phyloP scores from a whole-genome alignment of 2,329 filamentous ascomycete genomes.

The Dactylellina sp. region DNA sequence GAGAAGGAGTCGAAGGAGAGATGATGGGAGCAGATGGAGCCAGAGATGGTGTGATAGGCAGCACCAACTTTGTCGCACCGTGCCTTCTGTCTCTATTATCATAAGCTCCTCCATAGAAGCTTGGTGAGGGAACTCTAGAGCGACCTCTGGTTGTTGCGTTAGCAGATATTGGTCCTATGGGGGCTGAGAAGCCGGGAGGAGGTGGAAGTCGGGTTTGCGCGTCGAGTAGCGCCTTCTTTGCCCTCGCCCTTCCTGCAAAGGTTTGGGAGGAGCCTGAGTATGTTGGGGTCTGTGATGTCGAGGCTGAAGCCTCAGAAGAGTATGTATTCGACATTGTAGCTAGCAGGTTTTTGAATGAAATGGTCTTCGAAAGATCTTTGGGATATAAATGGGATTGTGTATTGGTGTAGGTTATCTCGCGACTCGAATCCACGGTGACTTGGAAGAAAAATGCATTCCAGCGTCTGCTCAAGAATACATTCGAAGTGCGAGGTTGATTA shows the following conservation, averaged over 20 bases:
- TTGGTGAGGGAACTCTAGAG: conserved; percentile 41
- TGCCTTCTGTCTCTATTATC: conserved; percentile 40
- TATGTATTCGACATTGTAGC: conserved; percentile 43
- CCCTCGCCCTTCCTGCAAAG: conserved; percentile 37
- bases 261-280: conserved; percentile 31
- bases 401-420: conserved; percentile 53
- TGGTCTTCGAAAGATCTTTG: conserved; percentile 11
- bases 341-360: conserved; percentile 1
- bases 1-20: conserved; percentile 42
- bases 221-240: conserved; percentile 46
- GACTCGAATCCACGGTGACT: conserved; percentile 41
- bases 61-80: conserved; percentile 29
- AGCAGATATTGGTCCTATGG: conserved; percentile 4
- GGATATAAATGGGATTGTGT: conserved; percentile 2
- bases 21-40: conserved; percentile 30
- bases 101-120: conserved; percentile 45
- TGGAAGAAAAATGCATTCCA: conserved; percentile 50
- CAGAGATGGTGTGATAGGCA: conserved; percentile 34
- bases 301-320: conserved; percentile 34
- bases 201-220: conserved; percentile 31
- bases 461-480: conserved; percentile 51
- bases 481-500: conserved; percentile 8
- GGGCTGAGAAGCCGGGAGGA: conserved; percentile 38
- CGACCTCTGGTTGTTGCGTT: conserved; percentile 13
- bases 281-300: conserved; percentile 47